Percentiles rank a stretch among this genome's conserved stretches.
These are phyloP conservation scores for Aspergillus tubingensis DNA, from an alignment of 2,329 filamentous ascomycete genomes.

Conservation along the genomic window DNA sequence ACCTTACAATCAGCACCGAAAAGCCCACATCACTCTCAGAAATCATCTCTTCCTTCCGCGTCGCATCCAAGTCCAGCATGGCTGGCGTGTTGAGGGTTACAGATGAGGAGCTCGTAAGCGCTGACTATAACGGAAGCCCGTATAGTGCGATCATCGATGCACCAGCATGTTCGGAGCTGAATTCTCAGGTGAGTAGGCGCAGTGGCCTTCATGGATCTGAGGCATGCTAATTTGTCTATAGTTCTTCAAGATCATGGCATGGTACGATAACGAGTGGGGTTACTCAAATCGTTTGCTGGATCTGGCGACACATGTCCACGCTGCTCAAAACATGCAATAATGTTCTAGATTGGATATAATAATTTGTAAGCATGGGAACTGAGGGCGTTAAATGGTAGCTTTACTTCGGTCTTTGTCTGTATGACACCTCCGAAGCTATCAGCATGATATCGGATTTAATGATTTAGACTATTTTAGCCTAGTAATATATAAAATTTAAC, in stretches of 20 bases:
- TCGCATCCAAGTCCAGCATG: conserved; percentile 43
- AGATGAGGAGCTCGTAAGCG: conserved; percentile 87
- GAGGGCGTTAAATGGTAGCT: too few species aligned
- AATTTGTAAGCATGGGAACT: too few species aligned
- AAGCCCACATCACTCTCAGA: conserved; percentile 59
- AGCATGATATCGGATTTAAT: too few species aligned
- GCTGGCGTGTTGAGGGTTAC: conserved; percentile 79
- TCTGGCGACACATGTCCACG: conserved; percentile 45
- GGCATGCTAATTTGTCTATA: conserved; percentile 55
- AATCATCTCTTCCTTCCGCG: conserved; percentile 28
- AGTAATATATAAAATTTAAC: too few species aligned
- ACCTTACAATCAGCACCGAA: conserved; percentile 83
- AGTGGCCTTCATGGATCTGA: not conserved
- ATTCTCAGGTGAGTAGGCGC: conserved; percentile 41
- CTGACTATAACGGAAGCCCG: conserved; percentile 81
- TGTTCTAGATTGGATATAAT: not conserved
- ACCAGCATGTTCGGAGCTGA: conserved; percentile 90
- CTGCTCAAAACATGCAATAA: conserved; percentile 11
- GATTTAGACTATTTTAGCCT: too few species aligned
- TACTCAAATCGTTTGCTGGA: conserved; percentile 86
- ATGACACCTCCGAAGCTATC: too few species aligned
- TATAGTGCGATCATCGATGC: conserved; percentile 92
- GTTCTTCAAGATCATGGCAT: conserved; percentile 91
- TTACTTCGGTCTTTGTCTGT: too few species aligned
- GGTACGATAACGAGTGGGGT: conserved; percentile 97